These are phyloP conservation scores for Mediolabrus comicus DNA, from an alignment of 108 stramenopile genomes.

Conservation along the genomic window DNA sequence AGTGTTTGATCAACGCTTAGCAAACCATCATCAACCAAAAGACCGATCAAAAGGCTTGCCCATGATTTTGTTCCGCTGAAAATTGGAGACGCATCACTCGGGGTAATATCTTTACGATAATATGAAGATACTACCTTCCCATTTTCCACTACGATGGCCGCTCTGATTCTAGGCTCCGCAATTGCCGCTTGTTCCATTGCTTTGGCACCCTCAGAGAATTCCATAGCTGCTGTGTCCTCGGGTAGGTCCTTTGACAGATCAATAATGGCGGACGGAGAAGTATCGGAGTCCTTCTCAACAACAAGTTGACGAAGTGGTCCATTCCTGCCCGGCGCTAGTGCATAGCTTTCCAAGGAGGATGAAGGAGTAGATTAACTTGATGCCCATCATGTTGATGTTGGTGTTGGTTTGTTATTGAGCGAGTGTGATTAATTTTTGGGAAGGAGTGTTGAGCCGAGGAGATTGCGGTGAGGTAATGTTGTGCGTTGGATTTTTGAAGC, in stretches of 20 bases:
- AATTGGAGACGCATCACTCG: not conserved
- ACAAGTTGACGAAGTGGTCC: no score
- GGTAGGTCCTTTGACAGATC: not conserved
- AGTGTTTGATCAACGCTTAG: constrained; percentile 13
- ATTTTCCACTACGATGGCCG: constrained; percentile 6
- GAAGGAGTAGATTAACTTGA: no score
- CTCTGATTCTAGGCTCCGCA: not conserved
- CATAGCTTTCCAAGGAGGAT: no score
- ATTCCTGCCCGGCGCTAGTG: no score
- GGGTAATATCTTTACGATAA: constrained; percentile 7
- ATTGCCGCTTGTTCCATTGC: constrained; percentile 1
- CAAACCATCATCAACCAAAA: constrained; percentile 11
- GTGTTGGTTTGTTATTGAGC: no score
- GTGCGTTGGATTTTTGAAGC: no score
- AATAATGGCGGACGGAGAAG: no score
- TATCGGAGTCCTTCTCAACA: no score
- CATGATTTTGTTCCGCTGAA: constrained; percentile 2
- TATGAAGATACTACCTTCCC: constrained; percentile 1
- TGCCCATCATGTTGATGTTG: no score
- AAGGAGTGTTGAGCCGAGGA: no score
- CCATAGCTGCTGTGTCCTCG: not conserved
- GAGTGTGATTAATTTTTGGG: no score
- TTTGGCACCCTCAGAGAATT: not conserved
- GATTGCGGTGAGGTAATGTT: no score
- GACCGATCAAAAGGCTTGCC: not conserved